phyloP scores from a whole-genome alignment of 495 filamentous ascomycete species.

The Daldinia concentrica region DNA sequence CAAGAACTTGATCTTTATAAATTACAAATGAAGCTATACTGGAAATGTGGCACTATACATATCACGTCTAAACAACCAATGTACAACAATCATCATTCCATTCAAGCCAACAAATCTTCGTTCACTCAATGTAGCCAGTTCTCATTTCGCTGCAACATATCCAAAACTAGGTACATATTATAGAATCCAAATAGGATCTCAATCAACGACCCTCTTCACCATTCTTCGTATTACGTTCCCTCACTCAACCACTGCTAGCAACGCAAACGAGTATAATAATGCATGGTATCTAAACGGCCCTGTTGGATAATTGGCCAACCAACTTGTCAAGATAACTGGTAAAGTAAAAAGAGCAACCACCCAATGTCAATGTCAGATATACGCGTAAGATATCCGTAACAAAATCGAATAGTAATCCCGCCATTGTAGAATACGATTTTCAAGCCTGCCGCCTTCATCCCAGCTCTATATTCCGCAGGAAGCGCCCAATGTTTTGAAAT shows the following conservation, averaged over 20 bases:
- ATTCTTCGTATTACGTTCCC: background rate
- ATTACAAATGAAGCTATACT: background rate
- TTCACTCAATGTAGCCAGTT: background rate
- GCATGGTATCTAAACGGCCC: conserved; percentile 28
- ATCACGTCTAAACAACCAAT: background rate
- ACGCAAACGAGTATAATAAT: background rate
- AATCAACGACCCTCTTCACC: background rate
- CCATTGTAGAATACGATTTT: conserved; percentile 3
- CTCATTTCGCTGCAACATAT: background rate
- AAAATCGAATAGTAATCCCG: conserved; percentile 11
- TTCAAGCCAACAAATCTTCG: background rate
- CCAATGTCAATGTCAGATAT: conserved; percentile 21
- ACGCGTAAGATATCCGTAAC: conserved; percentile 16
- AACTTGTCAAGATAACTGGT: conserved; percentile 2
- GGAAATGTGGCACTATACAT: background rate
- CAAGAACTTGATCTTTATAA: no score
- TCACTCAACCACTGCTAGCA: conserved; percentile 16
- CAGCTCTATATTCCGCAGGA: conserved; percentile 13
- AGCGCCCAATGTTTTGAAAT: conserved; percentile 8
- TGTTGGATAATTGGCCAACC: background rate
- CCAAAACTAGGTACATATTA: background rate
- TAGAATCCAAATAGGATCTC: background rate
- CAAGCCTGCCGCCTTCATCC: background rate
- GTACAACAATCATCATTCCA: background rate
- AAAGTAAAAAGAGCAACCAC: conserved; percentile 5